Conservation (phyloP, 257 asterid species). For the Plantago ovata region DNA sequence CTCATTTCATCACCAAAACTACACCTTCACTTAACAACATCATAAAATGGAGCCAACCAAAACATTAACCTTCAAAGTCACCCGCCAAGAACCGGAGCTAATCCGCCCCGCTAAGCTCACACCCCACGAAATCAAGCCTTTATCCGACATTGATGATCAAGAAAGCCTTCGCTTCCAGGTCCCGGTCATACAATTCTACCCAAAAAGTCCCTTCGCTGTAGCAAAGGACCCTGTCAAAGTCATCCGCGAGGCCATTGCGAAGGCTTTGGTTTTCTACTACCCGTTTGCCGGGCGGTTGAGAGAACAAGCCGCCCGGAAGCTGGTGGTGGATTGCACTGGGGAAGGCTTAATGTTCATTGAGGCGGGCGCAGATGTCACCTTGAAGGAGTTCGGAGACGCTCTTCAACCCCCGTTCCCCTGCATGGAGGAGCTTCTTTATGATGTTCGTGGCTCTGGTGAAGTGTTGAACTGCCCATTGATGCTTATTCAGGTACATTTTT, state of each 20-base stretch:
- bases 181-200: slow-evolving; percentile 58
- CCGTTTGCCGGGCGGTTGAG: slow-evolving; percentile 71
- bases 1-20: not conserved
- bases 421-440: slow-evolving; percentile 55
- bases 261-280: slow-evolving; percentile 59
- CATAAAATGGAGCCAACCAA: slow-evolving; percentile 34
- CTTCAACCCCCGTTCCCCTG: slow-evolving; percentile 65
- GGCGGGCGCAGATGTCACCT: slow-evolving; percentile 55
- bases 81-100: slow-evolving; percentile 36
- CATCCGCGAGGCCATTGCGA: slow-evolving; percentile 45
- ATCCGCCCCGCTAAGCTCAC: slow-evolving; percentile 54
- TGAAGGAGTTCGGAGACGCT: slow-evolving; percentile 48
- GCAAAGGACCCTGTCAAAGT: slow-evolving; percentile 45
- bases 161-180: slow-evolving; percentile 63
- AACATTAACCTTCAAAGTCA: slow-evolving; percentile 37
- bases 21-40: too few relatives aligned
- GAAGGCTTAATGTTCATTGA: slow-evolving; percentile 61
- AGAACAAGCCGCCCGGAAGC: slow-evolving; percentile 43
- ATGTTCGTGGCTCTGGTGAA: slow-evolving; percentile 49
- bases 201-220: slow-evolving; percentile 16
- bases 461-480: slow-evolving; percentile 42
- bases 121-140: slow-evolving; percentile 43
- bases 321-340: slow-evolving; percentile 73
- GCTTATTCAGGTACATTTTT: slow-evolving; percentile 68
- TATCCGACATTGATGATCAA: slow-evolving; percentile 68